A percentile compares a stretch with the other conserved stretches of the same genome.
Conservation (phyloP, 768 basidiomycete genomes). For the Psilocybe cyanescens region DNA sequence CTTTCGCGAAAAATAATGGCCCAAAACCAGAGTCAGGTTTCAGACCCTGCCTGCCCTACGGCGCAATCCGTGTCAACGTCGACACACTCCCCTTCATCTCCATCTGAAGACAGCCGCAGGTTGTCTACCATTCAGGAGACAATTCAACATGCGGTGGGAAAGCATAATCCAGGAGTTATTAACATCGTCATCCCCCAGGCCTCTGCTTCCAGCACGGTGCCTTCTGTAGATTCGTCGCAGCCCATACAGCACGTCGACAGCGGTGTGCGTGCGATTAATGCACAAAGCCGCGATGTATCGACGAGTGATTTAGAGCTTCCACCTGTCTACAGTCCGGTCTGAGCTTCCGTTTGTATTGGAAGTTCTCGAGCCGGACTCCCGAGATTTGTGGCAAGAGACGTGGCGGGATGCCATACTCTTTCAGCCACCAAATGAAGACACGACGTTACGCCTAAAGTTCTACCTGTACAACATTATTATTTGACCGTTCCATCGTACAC, state of each 20-base stretch:
- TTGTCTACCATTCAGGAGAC: background rate
- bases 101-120: background rate
- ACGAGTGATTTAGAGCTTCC: constrained; percentile 29
- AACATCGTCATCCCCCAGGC: background rate
- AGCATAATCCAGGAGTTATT: background rate
- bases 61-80: background rate
- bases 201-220: background rate
- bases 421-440: background rate
- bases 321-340: constrained; percentile 35
- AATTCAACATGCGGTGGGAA: background rate
- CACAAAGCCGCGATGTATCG: constrained; percentile 1
- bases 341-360: background rate
- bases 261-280: constrained; percentile 23
- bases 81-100: background rate
- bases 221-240: background rate
- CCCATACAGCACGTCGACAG: constrained; percentile 33
- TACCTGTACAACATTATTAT: background rate
- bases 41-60: background rate
- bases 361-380: background rate
- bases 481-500: background rate
- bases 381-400: background rate
- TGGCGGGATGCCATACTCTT: too few relatives aligned
- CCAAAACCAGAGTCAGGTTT: background rate
- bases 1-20: background rate
- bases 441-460: background rate